Base-by-base conservation (phyloP, 1,284 basidiomycete genomes). In the Marasmius fiardii region DNA sequence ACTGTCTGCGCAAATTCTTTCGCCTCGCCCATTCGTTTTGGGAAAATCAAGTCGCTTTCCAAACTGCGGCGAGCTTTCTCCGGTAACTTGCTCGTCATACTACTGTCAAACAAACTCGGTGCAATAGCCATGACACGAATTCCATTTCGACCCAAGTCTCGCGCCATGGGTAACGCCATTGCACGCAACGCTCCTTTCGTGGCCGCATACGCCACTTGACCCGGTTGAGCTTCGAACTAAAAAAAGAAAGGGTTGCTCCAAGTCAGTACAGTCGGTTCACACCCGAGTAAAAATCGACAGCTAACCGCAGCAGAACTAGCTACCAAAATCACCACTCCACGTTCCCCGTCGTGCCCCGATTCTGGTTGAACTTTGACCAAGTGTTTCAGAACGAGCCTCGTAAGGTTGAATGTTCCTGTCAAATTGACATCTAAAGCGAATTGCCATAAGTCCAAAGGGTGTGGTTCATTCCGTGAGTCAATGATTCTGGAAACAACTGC, bases 281-380 rank as follows among this genome's bases (percentile, higher is more conserved):
- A 14, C 23, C 21, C n/a, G 23, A 7, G 28, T 23, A 35, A 31
- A 21, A 16, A 47, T 11, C 52, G 33, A 51, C 14, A 16, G 72
- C 79, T 64, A 59, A 83, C 81, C 33, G 81, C 81, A 53, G 80
- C 80, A 34, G 79, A 73, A 61, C 80, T 82, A 8, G 80, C 71
- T 20, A 82, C 78, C 58, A 83, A 74, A 16, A 83, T 65, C 2
- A 83, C 66, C 8, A 83, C 75, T 4, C 81, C 81, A 24, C 81
- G 68, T 63, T 83, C 81, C 1, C 74, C 78, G 59, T 83, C 81
- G 0, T 60, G 49, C 1, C 73, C 71, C 24, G 71, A 68, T 62
- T 81, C 79, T 2, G 78, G 75, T 1, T 70, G 64, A 35, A 76
- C 75, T 18, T 72, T 68, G 16, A 78, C 68, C 26, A 83, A 69